Conservation (phyloP, 208 protist species). For the Leishmania gerbilli region DNA sequence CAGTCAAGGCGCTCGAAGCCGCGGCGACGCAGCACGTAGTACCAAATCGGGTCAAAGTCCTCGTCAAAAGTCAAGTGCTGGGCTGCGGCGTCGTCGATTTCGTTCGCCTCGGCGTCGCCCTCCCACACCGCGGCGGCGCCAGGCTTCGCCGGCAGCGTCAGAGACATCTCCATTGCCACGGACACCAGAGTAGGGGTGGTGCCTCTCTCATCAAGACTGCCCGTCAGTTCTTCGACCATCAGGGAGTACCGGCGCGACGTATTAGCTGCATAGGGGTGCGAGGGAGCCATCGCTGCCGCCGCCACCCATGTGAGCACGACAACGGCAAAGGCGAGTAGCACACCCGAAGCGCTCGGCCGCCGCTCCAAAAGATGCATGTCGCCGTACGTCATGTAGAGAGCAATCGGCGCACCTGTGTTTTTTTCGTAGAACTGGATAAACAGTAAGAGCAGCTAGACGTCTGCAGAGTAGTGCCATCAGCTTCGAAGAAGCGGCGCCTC, state of each 20-base stretch:
- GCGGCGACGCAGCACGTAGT: slow-evolving; percentile 55
- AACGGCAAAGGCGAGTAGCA: background rate
- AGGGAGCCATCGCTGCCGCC: background rate
- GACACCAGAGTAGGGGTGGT: slow-evolving; percentile 55
- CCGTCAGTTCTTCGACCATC: slow-evolving; percentile 52
- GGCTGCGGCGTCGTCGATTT: slow-evolving; percentile 29
- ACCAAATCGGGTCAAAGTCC: slow-evolving; percentile 79
- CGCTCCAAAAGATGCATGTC: background rate
- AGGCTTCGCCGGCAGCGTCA: slow-evolving; percentile 19
- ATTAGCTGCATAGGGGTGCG: background rate
- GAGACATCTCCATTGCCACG: slow-evolving; percentile 37
- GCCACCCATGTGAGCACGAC: slow-evolving; percentile 4
- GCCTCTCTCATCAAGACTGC: slow-evolving; percentile 38
- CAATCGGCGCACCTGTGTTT: background rate
- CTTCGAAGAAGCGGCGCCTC: background rate
- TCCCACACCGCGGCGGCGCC: slow-evolving; percentile 18
- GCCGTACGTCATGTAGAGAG: background rate
- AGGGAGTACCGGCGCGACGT: slow-evolving; percentile 46
- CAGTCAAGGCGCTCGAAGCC: slow-evolving; percentile 66
- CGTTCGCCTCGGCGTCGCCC: slow-evolving; percentile 14
- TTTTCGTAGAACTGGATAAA: background rate
- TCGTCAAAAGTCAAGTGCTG: slow-evolving; percentile 63
- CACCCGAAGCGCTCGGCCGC: background rate
- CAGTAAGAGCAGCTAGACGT: background rate
- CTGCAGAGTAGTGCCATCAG: background rate